Percentiles rank a stretch among this genome's conserved stretches.
Conservation (phyloP, 2,329 filamentous ascomycete species). For the Alternaria longipes region DNA sequence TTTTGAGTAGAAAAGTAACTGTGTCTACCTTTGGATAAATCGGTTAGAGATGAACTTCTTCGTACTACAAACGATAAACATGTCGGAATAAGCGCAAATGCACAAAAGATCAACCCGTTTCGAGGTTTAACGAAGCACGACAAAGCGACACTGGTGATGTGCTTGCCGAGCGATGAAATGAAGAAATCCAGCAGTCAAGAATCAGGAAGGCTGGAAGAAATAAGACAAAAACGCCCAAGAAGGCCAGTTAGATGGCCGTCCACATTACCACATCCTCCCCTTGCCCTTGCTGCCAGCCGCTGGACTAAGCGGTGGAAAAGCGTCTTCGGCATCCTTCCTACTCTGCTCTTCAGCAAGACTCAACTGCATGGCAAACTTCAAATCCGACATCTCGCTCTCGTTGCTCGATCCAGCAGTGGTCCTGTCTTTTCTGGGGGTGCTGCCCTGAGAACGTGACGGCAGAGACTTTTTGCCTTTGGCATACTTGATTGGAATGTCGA, state of each 20-base stretch:
- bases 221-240: neutral
- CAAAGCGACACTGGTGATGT: too few relatives aligned
- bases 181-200: neutral
- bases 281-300: constrained; percentile 38
- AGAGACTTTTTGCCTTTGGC: constrained; percentile 51
- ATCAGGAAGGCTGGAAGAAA: neutral
- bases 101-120: neutral
- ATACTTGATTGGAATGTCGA: constrained; percentile 58
- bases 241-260: neutral
- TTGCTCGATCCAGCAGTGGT: constrained; percentile 49
- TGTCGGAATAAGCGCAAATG: neutral
- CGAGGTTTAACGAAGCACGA: neutral
- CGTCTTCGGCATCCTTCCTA: constrained; percentile 43
- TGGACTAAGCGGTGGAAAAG: constrained; percentile 45
- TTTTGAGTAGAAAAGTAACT: too few relatives aligned
- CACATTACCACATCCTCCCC: constrained; percentile 34
- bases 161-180: neutral
- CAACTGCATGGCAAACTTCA: constrained; percentile 69
- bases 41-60: too few relatives aligned
- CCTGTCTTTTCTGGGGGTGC: constrained; percentile 39
- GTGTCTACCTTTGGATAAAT: too few relatives aligned
- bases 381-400: constrained; percentile 61
- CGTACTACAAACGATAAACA: neutral
- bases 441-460: constrained; percentile 30
- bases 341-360: constrained; percentile 69